These are phyloP conservation scores for Lasiodiplodia gonubiensis DNA, from an alignment of 2,329 filamentous ascomycete species.

Conservation along the genomic window DNA sequence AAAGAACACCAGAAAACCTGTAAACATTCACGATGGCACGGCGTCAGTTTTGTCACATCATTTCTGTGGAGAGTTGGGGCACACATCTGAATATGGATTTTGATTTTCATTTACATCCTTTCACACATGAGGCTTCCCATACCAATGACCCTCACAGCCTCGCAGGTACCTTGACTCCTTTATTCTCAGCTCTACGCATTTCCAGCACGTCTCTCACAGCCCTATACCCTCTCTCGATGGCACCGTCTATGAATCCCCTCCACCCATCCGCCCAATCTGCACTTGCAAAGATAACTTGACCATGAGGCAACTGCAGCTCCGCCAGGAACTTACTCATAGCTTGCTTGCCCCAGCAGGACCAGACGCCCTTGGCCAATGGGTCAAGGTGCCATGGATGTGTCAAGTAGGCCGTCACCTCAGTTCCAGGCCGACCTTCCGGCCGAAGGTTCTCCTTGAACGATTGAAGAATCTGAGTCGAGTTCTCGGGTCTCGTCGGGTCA, in stretches of 20 bases:
- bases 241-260: constrained; percentile 45
- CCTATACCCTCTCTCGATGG: constrained; percentile 39
- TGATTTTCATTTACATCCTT: not conserved
- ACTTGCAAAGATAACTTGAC: constrained; percentile 40
- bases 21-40: not conserved
- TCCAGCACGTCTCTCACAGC: not conserved
- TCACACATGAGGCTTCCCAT: not conserved
- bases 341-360: constrained; percentile 34
- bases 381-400: constrained; percentile 42
- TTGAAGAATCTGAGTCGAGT: constrained; percentile 18
- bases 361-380: constrained; percentile 38
- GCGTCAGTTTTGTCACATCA: not conserved
- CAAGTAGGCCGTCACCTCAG: constrained; percentile 23
- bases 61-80: not conserved
- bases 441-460: constrained; percentile 18
- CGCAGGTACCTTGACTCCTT: not conserved
- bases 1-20: not conserved
- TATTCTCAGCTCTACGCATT: not conserved
- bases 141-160: not conserved
- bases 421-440: constrained; percentile 6
- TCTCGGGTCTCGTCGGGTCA: constrained; percentile 14
- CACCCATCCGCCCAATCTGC: constrained; percentile 45
- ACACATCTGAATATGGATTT: not conserved
- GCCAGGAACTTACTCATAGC: constrained; percentile 33
- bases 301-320: constrained; percentile 37